Base-by-base conservation (phyloP, 352 stramenopile genomes). In the Peronospora destructor region DNA sequence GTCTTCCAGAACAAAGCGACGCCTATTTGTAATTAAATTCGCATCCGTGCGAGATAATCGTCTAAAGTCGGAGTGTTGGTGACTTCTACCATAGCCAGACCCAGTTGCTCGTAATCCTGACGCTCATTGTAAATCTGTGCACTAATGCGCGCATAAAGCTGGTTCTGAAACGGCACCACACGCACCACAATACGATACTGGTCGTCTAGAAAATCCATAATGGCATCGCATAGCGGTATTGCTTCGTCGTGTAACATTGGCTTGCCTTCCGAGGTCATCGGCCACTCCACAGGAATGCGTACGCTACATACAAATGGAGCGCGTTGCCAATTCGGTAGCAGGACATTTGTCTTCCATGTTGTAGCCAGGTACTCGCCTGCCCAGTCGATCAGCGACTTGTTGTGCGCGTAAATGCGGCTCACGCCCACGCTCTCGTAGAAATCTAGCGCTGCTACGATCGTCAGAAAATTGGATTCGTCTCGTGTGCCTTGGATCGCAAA, bases 41-140 rank as follows among this genome's bases (percentile, higher is more conserved):
- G 80, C 61, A 90, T 64, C 40, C 81, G 61, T 19, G 73, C 56
- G 37, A 90, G 68, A 45, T 86, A 79, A 43, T 86, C 73, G 47
- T 62, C 68, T 12, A 90, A 52, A 49, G 78, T 73, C 23, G 67
- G 69, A 2, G 69, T 76, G 51, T 82, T 83, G 19, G 76, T 90
- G 39, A 92, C 59, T 59, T 87, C 72, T 33, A 85, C 45, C 56
- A 92, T 85, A 42, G 82, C 79, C 28, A 70, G 60, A 23, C 73
- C 82, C 13, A 92, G 62, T 44, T 77, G 66, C 56, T 92, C 78
- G 43, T 76, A 92, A 53, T 92, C 82, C 30, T 65, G 64, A 45
- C 82, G 74, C 50, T 92, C 82, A 53, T 89, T 90, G 67, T 90
- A 92, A 44, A 90, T 88, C 61, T 92, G 82, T 38, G 78, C 75